A percentile compares a stretch with the other conserved stretches of the same genome.
phyloP scores from a whole-genome alignment of 495 filamentous ascomycete species.

The Trichoderma gamsii region DNA sequence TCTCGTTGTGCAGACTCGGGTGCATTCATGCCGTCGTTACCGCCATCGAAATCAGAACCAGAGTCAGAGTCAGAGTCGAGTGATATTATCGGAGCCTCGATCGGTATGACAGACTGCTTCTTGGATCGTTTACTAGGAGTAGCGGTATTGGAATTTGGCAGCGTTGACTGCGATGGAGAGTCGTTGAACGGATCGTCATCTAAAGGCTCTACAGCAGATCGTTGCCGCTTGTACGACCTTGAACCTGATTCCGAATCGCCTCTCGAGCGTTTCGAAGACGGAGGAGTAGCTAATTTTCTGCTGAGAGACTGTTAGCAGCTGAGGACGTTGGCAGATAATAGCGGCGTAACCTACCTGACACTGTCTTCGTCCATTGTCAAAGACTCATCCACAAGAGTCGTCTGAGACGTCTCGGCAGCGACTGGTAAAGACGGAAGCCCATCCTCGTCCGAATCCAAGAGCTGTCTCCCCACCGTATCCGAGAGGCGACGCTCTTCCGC shows the following conservation, averaged over 20 bases:
- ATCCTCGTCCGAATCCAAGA: not conserved
- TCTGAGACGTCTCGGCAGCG: not conserved
- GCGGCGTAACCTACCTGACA: not conserved
- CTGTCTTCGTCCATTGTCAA: not conserved
- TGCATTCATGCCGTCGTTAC: not conserved
- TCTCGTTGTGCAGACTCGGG: not conserved
- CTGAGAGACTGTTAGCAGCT: not conserved
- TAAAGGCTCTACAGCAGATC: not conserved
- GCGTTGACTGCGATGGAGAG: constrained; percentile 3
- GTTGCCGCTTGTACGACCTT: constrained; percentile 4
- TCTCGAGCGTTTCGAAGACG: constrained; percentile 15
- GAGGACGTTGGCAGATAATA: not conserved
- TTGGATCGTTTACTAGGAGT: not conserved
- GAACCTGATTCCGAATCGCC: constrained; percentile 6
- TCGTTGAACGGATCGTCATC: not conserved
- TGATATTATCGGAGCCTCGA: not conserved
- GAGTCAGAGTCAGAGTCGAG: not conserved
- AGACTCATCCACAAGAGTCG: not conserved
- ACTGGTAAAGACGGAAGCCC: not conserved
- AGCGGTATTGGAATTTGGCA: not conserved
- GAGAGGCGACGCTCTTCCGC: not conserved
- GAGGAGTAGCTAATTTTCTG: not conserved
- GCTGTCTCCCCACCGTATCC: not conserved
- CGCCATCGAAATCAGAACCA: not conserved
- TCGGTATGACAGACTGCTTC: not conserved